phyloP scores from a whole-genome alignment of 345 rosid genomes.

The Eucalyptus curtisii region DNA sequence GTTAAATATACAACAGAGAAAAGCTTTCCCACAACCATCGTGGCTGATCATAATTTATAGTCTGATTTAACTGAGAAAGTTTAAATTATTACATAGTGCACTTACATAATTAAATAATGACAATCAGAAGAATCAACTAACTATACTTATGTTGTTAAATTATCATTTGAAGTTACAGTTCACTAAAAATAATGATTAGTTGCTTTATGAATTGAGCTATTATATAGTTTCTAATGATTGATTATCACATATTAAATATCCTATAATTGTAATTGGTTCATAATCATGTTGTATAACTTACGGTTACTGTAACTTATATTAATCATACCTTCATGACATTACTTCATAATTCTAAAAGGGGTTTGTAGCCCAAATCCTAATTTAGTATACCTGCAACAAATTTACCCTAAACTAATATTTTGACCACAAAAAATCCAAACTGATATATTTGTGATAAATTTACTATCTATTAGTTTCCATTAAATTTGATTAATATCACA shows the following conservation, averaged over 20 bases:
- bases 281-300: not conserved
- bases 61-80: not conserved
- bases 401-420: too few species aligned
- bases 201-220: not conserved
- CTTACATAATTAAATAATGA: not conserved
- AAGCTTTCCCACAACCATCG: not conserved
- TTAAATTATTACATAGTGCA: not conserved
- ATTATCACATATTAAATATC: not conserved
- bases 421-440: too few species aligned
- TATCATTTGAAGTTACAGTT: not conserved
- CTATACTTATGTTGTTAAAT: not conserved
- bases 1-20: not conserved
- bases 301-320: not conserved
- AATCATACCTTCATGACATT: not conserved
- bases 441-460: too few species aligned
- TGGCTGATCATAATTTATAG: not conserved
- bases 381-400: fast-evolving
- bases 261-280: not conserved
- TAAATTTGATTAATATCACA: too few species aligned
- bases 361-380: too few species aligned
- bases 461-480: too few species aligned
- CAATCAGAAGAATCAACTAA: not conserved
- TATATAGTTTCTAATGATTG: not conserved
- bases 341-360: not conserved
- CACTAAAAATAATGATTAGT: not conserved